These are phyloP conservation scores for Aspergillus unguis DNA, from an alignment of 2,329 filamentous ascomycete species.

Conservation along the genomic window DNA sequence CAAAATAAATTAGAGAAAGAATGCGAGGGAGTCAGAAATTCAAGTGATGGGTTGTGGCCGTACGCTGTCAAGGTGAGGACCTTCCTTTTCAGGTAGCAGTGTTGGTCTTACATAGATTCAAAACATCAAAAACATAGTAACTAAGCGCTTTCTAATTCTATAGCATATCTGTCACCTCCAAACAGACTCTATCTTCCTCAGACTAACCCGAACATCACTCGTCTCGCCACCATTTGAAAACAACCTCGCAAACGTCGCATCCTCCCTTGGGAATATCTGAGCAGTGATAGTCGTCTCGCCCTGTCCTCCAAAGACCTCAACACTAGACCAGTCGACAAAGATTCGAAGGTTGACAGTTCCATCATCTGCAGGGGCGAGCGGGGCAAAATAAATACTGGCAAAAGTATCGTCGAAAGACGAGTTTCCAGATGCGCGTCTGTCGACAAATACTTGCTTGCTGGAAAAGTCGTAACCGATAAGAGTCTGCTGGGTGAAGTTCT, in stretches of 20 bases:
- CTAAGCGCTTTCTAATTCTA: too few relatives aligned
- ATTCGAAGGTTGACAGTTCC: conserved; percentile 21
- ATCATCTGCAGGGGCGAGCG: conserved; percentile 16
- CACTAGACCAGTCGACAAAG: conserved; percentile 29
- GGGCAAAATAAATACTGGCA: conserved; percentile 19
- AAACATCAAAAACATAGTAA: too few relatives aligned
- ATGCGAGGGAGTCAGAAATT: too few relatives aligned
- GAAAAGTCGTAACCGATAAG: conserved; percentile 28
- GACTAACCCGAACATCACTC: neutral
- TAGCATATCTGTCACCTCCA: neutral
- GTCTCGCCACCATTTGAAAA: conserved; percentile 1
- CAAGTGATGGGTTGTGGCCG: too few relatives aligned
- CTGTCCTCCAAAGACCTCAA: conserved; percentile 28
- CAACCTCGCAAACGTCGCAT: conserved; percentile 10
- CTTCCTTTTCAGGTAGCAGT: too few relatives aligned
- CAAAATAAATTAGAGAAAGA: too few relatives aligned
- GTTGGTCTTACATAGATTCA: too few relatives aligned
- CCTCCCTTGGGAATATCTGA: conserved; percentile 26
- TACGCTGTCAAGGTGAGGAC: too few relatives aligned
- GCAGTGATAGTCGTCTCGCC: conserved; percentile 27
- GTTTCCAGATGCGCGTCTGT: conserved; percentile 23
- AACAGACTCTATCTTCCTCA: neutral
- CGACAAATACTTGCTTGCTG: conserved; percentile 22
- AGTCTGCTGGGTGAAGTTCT: conserved; percentile 21
- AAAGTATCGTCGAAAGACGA: conserved; percentile 24